A percentile compares a stretch with the other conserved stretches of the same genome.
Evolutionary conservation across 331 rosid genomes (phyloP).

Genomic region (Quercus lobata): DNA sequence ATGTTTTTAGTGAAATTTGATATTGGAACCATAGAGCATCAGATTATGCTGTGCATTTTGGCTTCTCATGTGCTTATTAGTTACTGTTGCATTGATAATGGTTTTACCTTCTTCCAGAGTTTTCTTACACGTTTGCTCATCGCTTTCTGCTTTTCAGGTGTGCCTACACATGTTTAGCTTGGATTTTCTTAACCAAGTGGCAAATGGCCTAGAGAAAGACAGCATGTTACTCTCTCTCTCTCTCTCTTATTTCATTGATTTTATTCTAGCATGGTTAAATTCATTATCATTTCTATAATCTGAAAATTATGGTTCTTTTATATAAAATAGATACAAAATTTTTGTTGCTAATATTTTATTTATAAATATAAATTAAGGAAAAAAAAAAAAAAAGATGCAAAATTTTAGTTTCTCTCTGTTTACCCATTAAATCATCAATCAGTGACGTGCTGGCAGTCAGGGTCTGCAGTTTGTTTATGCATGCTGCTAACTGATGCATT

Average conservation of each 20-base stretch:
- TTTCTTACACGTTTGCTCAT: slow-evolving; percentile 15
- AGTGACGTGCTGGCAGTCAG: not conserved
- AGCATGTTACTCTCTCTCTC: slow-evolving; percentile 61
- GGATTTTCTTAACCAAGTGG: slow-evolving; percentile 97
- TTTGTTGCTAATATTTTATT: not conserved
- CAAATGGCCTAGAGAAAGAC: slow-evolving; percentile 97
- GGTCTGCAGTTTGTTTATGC: not conserved
- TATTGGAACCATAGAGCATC: not conserved
- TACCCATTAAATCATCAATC: not conserved
- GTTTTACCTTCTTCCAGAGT: not conserved
- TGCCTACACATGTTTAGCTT: slow-evolving; percentile 97
- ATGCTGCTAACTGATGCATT: not conserved
- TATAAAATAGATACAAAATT: not conserved
- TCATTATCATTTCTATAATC: not conserved
- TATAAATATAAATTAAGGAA: no score
- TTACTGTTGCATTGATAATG: not conserved
- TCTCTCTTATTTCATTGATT: not conserved
- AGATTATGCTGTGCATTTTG: not conserved
- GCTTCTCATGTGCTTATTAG: not conserved
- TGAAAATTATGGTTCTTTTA: not conserved
- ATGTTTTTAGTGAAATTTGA: not conserved
- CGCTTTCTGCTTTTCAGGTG: slow-evolving; percentile 54
- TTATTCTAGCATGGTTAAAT: not conserved
- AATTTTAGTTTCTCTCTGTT: not conserved
- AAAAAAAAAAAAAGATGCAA: no score